Percentiles rank a stretch among this genome's conserved stretches.
Evolutionary conservation across 192 early-diverging fungal genomes (phyloP).

Genomic region (Gamsiella multidivaricata): DNA sequence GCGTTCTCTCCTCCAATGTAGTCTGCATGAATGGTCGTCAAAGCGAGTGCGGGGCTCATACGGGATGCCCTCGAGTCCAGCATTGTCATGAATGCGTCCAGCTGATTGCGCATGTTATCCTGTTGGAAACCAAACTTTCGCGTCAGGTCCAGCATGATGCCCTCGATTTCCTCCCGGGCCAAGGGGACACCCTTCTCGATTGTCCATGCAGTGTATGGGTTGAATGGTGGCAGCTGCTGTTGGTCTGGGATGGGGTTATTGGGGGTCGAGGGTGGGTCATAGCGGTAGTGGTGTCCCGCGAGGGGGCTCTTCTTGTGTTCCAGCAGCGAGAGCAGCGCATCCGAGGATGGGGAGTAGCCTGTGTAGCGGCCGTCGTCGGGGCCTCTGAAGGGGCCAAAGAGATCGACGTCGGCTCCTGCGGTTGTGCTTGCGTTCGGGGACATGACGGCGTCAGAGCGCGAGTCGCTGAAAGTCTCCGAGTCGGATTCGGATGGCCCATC

Average conservation of each 20-base stretch:
- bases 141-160: constrained; percentile 73
- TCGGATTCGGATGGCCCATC: constrained; percentile 25
- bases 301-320: constrained; percentile 63
- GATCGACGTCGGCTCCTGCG: constrained; percentile 34
- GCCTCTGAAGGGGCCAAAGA: constrained; percentile 58
- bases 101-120: constrained; percentile 81
- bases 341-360: constrained; percentile 73
- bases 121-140: constrained; percentile 83
- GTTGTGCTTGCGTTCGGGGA: constrained; percentile 1
- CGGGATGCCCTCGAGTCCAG: constrained; percentile 83
- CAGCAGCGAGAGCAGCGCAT: constrained; percentile 73
- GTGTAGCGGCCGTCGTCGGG: constrained; percentile 76
- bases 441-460: constrained; percentile 1
- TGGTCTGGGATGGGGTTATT: too few species aligned
- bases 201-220: constrained; percentile 62
- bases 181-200: constrained; percentile 73
- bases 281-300: constrained; percentile 31
- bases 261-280: too few species aligned
- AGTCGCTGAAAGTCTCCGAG: constrained; percentile 35
- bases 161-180: constrained; percentile 73
- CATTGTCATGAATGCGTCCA: constrained; percentile 82
- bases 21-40: constrained; percentile 81
- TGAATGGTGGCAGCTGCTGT: constrained; percentile 10
- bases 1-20: constrained; percentile 83
- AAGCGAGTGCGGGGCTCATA: constrained; percentile 74